Base-by-base conservation (phyloP, 768 basidiomycete genomes). In the Cubamyces sp. region DNA sequence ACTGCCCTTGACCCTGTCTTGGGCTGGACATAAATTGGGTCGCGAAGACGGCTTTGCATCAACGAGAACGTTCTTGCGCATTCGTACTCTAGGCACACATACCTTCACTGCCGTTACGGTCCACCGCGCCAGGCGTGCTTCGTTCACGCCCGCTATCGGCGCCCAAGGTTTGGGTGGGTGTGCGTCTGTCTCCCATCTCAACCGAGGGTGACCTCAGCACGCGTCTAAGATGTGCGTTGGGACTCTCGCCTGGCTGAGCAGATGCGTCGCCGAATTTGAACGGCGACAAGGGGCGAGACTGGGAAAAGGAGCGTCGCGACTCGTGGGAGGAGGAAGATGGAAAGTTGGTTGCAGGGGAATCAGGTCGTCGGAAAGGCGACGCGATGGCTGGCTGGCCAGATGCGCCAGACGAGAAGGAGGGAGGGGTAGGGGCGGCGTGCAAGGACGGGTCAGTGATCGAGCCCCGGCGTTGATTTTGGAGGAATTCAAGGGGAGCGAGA, bases 381-480 rank as follows among this genome's bases (percentile, higher is more conserved):
- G 68, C 69, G 70, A 51, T 62, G 49, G 23, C 69, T 62, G 57
- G 56, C 21, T 60, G 54, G 18, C 26, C 58, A 4, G 68, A 58
- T 46, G 62, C 9, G 55, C 55, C 54, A 51, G 62, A 26, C 3
- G 60, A 58, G 49, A 67, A 64, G 63, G 64, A 61, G 54, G 51
- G 72, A 60, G 63, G 68, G 56, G 61, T 61, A 0, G 75, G 72
- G 4, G 80, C 74, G 61, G 87, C 86, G 75, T 91, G 89, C 52
- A 92, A 80, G 43, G 87, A 87, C 3, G 91, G 91, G 78, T 93
- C 92, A 8, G 91, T 91, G 71, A 91, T 88, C 1, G 92, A 92
- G 61, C 90, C 90, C 60, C 90, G 78, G n/a, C 91, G 84, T 70
- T 92, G 91, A 57, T 83, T 90, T 73, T 91, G 90, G 25, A 92